These are phyloP conservation scores for Modicella reniformis DNA, from an alignment of 371 early-diverging fungal genomes.

Conservation along the genomic window DNA sequence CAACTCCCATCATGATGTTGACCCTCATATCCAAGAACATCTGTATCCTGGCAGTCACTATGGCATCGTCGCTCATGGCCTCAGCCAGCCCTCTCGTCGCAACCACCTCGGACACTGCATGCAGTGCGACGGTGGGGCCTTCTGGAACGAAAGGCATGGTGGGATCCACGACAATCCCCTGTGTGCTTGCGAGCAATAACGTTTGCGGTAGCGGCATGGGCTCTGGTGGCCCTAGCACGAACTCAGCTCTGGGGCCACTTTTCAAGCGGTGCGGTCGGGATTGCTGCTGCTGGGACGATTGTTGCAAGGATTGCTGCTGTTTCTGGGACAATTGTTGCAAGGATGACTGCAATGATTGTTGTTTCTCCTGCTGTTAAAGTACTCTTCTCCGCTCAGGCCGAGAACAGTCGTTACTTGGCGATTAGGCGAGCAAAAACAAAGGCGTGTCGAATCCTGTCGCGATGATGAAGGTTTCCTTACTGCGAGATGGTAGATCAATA, in stretches of 20 bases:
- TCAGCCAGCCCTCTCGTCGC: neutral
- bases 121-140: neutral
- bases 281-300: conserved; percentile 17
- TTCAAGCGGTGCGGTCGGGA: neutral
- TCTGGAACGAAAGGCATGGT: neutral
- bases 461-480: neutral
- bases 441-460: too few relatives aligned
- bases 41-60: neutral
- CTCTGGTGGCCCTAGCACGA: neutral
- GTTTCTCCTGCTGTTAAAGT: neutral
- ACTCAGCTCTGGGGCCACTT: too few relatives aligned
- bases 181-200: neutral
- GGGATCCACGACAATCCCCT: neutral
- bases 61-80: conserved; percentile 3
- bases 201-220: neutral
- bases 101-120: neutral
- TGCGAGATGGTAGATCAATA: neutral
- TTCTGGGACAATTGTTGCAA: neutral
- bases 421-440: too few relatives aligned
- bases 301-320: conserved; percentile 11
- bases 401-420: too few relatives aligned
- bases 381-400: too few relatives aligned
- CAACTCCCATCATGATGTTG: neutral
- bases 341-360: neutral
- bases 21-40: conserved; percentile 6